Conservation (phyloP, 2,329 filamentous ascomycete species). For the Allantophomopsis cytisporea region DNA sequence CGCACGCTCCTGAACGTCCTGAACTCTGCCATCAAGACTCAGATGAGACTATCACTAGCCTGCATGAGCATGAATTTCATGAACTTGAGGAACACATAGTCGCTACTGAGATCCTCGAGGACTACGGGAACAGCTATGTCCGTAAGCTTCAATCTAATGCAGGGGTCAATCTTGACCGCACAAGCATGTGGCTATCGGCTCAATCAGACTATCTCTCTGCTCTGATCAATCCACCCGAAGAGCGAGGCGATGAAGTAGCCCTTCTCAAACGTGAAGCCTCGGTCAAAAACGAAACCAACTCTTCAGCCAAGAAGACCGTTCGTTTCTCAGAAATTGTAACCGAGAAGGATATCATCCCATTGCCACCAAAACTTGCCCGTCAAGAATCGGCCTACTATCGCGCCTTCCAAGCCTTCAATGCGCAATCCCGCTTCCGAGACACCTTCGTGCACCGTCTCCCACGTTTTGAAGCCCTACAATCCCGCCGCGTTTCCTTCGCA, state of each 20-base stretch:
- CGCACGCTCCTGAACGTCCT: slow-evolving; percentile 5
- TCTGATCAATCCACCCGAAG: slow-evolving; percentile 42
- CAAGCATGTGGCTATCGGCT: slow-evolving; percentile 72
- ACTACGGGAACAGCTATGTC: slow-evolving; percentile 65
- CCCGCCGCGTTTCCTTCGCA: slow-evolving; percentile 62
- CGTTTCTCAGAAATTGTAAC: slow-evolving; percentile 45
- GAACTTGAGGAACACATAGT: slow-evolving; percentile 32
- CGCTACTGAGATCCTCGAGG: slow-evolving; percentile 50
- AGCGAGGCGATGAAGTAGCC: slow-evolving; percentile 17
- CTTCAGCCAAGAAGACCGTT: slow-evolving; percentile 54
- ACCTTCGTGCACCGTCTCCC: slow-evolving; percentile 74
- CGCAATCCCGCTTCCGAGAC: slow-evolving; percentile 54
- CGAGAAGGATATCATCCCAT: slow-evolving; percentile 25
- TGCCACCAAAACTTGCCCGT: slow-evolving; percentile 36
- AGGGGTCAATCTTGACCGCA: slow-evolving; percentile 67
- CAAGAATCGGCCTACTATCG: slow-evolving; percentile 76
- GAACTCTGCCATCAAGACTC: slow-evolving; percentile 18
- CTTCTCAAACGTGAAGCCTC: slow-evolving; percentile 18
- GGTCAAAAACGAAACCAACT: slow-evolving; percentile 22
- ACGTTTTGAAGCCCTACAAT: slow-evolving; percentile 80
- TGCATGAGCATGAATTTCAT: slow-evolving; percentile 13
- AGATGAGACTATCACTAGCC: slow-evolving; percentile 23
- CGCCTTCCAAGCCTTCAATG: slow-evolving; percentile 65
- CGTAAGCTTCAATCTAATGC: slow-evolving; percentile 59
- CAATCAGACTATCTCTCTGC: slow-evolving; percentile 67